These are phyloP conservation scores for Trametes sp. DNA, from an alignment of 1,284 basidiomycete genomes.

Conservation along the genomic window DNA sequence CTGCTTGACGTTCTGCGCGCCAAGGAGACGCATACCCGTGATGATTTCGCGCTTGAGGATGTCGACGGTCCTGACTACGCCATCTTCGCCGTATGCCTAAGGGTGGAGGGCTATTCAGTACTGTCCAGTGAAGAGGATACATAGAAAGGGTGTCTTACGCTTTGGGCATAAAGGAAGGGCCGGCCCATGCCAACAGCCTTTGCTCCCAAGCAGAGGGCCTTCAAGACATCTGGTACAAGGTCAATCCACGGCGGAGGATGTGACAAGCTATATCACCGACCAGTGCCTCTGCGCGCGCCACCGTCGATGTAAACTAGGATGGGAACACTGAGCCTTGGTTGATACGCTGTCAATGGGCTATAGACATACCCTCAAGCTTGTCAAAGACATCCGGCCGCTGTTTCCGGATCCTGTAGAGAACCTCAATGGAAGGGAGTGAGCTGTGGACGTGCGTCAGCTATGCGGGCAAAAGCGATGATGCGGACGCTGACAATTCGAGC, in stretches of 20 bases:
- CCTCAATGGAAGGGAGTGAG: slow-evolving; percentile 76
- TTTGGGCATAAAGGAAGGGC: slow-evolving; percentile 91
- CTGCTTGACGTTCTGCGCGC: slow-evolving; percentile 74
- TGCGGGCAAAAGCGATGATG: neutral
- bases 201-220: slow-evolving; percentile 92
- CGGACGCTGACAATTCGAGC: slow-evolving; percentile 70
- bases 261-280: slow-evolving; percentile 44
- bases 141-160: slow-evolving; percentile 57
- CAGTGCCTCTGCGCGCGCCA: slow-evolving; percentile 85
- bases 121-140: neutral
- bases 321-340: neutral
- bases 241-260: slow-evolving; percentile 1
- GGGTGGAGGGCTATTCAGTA: neutral
- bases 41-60: slow-evolving; percentile 86
- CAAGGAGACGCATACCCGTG: slow-evolving; percentile 81
- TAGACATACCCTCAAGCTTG: slow-evolving; percentile 64
- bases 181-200: slow-evolving; percentile 90
- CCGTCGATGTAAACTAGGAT: slow-evolving; percentile 86
- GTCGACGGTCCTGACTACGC: slow-evolving; percentile 77
- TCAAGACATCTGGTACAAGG: slow-evolving; percentile 72
- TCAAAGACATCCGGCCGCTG: slow-evolving; percentile 81
- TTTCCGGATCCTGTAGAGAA: slow-evolving; percentile 76
- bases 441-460: slow-evolving; percentile 41
- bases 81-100: slow-evolving; percentile 84
- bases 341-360: neutral